Base-by-base conservation (phyloP, 192 early-diverging fungal species). In the Helicostylum pulchrum region DNA sequence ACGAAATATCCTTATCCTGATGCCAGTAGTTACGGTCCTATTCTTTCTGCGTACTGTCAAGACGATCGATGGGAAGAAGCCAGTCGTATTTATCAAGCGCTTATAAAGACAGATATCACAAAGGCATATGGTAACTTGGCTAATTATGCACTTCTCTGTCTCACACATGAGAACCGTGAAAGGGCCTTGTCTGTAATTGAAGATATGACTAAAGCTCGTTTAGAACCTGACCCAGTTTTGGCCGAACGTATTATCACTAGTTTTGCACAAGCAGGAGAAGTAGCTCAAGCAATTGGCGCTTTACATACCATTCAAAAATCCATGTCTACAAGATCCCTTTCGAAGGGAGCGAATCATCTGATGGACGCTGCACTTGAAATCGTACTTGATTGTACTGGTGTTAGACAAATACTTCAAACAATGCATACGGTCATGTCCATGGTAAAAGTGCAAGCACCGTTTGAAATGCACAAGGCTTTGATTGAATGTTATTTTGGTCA, bases 81-180 rank as follows among this genome's bases (percentile, higher is more conserved):
- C 21, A 57, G 50, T 2, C 7, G 48, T 39, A 45, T 61, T 42
- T 76, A 76, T 64, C 9, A 50, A 4, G 8, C 66, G 4, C 49
- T 76, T 48, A 15, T 63, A 21, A 56, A 60, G 36, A 67, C 58
- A 1, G 74, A 76, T 43, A 57, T 76, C 34, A 52, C 61, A 11
- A 70, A 71, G 30, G 48, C 66, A 3, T 76, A 76, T 45, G 65
- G 70, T 20, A 76, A 71, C 39, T 49, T 76, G n/a, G 65, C 74
- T 5, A 65, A 50, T 36, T 76, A 76, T 36, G 64, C 69, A 0
- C 46, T 67, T 9, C 47, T 76, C 0, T 76, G 70, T 30, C 42
- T 76, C 7, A 42, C 43, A 0, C 36, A 50, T 26, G 15, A 58
- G 17, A 4, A 50, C 0, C 36, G 53, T 26, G 23, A 17, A 21